Conservation (phyloP, 2,329 filamentous ascomycete species). For the Neonectria neomacrospora region DNA sequence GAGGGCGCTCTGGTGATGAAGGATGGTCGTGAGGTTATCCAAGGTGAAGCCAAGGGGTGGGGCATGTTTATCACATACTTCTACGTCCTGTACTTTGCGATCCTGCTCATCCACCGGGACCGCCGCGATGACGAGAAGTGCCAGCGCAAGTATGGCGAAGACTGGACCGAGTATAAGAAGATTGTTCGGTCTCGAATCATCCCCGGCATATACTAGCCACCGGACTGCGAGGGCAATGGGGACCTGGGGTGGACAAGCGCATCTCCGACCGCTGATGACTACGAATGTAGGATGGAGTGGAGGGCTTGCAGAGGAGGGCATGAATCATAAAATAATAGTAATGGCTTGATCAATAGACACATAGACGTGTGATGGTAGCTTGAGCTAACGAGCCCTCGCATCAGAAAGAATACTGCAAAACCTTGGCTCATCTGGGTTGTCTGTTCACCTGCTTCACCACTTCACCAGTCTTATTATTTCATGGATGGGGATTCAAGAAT, state of each 20-base stretch:
- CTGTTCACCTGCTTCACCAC: conserved; percentile 29
- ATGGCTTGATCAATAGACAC: not conserved
- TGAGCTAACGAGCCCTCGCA: not conserved
- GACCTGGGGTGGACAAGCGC: not conserved
- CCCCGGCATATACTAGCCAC: conserved; percentile 79
- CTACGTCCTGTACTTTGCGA: conserved; percentile 90
- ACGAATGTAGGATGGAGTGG: not conserved
- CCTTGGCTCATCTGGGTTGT: conserved; percentile 11
- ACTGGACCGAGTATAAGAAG: conserved; percentile 91
- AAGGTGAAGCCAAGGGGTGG: conserved; percentile 80
- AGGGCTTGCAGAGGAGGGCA: not conserved
- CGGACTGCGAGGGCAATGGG: conserved; percentile 10
- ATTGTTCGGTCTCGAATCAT: conserved; percentile 85
- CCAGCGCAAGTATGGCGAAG: conserved; percentile 86
- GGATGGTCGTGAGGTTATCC: conserved; percentile 73
- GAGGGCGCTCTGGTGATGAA: conserved; percentile 66
- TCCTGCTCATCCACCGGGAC: conserved; percentile 88
- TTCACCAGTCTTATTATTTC: conserved; percentile 13
- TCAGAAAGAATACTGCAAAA: conserved; percentile 7
- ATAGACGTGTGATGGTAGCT: not conserved
- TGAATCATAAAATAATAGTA: not conserved
- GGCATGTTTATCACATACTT: conserved; percentile 93
- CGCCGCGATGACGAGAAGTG: conserved; percentile 92
- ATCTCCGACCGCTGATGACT: conserved; percentile 3
- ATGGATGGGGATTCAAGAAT: conserved; percentile 7